Base-by-base conservation (phyloP, 306 rosid species). In the Geum urbanum region DNA sequence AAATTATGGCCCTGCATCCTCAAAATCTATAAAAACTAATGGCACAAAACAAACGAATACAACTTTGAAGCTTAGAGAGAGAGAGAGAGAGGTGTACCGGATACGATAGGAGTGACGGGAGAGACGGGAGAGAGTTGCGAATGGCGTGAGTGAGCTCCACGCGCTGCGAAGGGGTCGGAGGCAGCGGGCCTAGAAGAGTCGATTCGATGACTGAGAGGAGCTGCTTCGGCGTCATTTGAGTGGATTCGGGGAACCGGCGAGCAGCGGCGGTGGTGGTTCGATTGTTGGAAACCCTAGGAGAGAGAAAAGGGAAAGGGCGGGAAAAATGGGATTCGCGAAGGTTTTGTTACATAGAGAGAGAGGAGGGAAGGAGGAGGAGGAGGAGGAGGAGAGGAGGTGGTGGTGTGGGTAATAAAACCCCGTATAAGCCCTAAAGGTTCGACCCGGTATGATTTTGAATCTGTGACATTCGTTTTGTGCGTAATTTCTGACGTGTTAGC, bases 61-160 rank as follows among this genome's bases (percentile, higher is more conserved):
- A 32, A 32, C 37, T 2, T 32, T 0, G 3, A 32, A 24, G 27
- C 27, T 24, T 24, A 32, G 37, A 32, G 37, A 32, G 37, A 32
- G 37, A 32, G 37, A 32, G 37, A 32, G 37, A 32, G 37, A 32
- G 37, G 8, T 22, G 40, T 77, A 92, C 97, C 53, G 90, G 88
- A 77, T 79, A 92, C 3, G 91, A 91, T 39, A 90, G 85, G 18
- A 92, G 94, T 39, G 96, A 86, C 44, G 80, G 88, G 54, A 90
- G 77, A 10, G 96, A 83, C 14, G 77, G 70, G 7, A 77, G 72
- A 44, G 94, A 88, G 62, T 52, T 48, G 74, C 96, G 98, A 77
- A 92, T 73, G 20, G 98, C 92, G 84, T 88, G 98, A 68, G 85
- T 58, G 60, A 92, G 92, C 79, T 90, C 90, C 68, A 92, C 82